Base-by-base conservation (phyloP, 306 rosid species). In the Vigna angularis region DNA sequence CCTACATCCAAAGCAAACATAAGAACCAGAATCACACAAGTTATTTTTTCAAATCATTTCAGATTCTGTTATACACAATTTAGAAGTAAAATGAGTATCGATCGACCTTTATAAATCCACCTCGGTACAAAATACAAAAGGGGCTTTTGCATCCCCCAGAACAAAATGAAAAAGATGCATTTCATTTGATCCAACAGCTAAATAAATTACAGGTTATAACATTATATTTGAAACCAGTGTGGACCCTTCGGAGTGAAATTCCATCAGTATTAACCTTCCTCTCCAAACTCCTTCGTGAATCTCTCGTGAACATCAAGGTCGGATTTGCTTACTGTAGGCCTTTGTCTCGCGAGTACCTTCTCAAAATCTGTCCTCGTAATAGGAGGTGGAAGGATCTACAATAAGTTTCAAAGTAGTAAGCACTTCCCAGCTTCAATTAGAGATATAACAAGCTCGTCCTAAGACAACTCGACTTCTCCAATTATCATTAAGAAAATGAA, bases 311-410 rank as follows among this genome's bases (percentile, higher is more conserved):
- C 90, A 4, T 90, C 93, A 70, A 93, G 98, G 77, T 96, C 99
- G 34, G 82, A 6, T 87, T 96, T 96, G 90, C 99, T 91, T 87
- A 96, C 99, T 1, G 99, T 96, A 72, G 98, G 99, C 88, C 87
- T 91, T 85, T 96, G 98, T 83, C 96, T 87, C 3, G 98, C 94
- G 64, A 96, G 87, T 67, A 96, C 98, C 94, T 96, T 93, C 30
- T 96, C 98, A 81, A 96, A 96, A 85, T 96, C 99, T 80, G 93
- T 77, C 77, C 83, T 89, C 2, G 91, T 38, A 72, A 96, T 93
- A 30, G 99, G 98, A 6, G 99, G 98, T 8, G 98, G 99, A 78
- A 91, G 93, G 79, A 96, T 96, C 98, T 96, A 96, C 90, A 90
- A 20, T 7, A 63, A n/a, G 56, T 71, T 83, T 61, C 65, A 57